Conservation (phyloP, 164 flowering plant genomes). For the Aristolochia contorta region DNA sequence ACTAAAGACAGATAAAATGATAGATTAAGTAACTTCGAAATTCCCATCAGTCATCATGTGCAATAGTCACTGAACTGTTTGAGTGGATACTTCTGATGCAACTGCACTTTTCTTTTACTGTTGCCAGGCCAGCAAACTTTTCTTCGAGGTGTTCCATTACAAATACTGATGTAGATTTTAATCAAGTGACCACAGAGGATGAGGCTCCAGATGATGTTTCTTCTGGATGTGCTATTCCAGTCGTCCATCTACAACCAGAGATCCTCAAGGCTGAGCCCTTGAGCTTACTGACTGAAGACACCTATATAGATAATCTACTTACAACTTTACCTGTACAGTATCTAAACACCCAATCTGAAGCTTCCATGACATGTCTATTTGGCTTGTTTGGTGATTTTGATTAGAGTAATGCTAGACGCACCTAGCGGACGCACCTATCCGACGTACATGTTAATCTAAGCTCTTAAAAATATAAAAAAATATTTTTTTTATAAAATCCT, state of each 20-base stretch:
- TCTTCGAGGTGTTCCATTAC: slow-evolving; percentile 43
- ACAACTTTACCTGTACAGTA: slow-evolving; percentile 67
- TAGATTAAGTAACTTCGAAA: background rate
- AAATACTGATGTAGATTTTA: slow-evolving; percentile 36
- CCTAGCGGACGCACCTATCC: too few species aligned
- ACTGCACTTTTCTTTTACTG: background rate
- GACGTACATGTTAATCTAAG: too few species aligned
- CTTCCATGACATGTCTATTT: background rate
- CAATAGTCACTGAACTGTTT: background rate
- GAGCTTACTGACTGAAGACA: slow-evolving; percentile 38
- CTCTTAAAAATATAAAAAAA: too few species aligned
- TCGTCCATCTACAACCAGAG: slow-evolving; percentile 50
- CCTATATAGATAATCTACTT: slow-evolving; percentile 49
- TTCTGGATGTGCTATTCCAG: slow-evolving; percentile 29
- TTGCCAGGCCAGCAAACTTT: slow-evolving; percentile 27
- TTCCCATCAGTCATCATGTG: background rate
- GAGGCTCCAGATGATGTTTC: slow-evolving; percentile 32
- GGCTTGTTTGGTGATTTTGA: background rate
- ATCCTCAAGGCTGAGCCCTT: slow-evolving; percentile 44
- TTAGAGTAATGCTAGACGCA: too few species aligned
- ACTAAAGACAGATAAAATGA: background rate
- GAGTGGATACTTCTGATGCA: background rate
- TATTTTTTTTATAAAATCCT: too few species aligned
- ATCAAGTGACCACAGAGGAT: slow-evolving; percentile 32
- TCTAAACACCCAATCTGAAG: background rate